phyloP scores from a whole-genome alignment of 176 grass and related monocot species.

The Phyllostachys edulis region DNA sequence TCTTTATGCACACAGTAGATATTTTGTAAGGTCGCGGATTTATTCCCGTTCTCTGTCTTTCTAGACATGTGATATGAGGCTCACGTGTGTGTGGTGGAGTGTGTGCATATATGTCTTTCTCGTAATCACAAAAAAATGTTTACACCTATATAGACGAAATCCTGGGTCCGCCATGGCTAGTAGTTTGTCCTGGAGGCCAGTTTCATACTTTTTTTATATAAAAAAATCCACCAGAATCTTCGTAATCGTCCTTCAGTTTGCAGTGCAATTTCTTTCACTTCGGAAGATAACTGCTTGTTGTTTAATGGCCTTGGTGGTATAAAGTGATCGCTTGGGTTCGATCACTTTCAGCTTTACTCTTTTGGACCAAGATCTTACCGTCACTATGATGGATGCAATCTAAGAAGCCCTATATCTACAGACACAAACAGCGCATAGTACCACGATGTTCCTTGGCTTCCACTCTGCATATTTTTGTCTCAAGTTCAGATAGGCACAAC shows the following conservation, averaged over 20 bases:
- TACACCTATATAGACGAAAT: no score
- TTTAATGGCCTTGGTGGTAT: conserved; percentile 2
- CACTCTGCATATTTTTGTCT: background rate
- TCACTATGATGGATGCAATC: conserved; percentile 13
- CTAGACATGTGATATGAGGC: no score
- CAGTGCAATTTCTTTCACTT: background rate
- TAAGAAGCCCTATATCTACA: conserved; percentile 25
- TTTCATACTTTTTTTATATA: background rate
- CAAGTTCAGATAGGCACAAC: background rate
- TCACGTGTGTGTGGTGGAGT: no score
- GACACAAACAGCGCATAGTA: conserved; percentile 8
- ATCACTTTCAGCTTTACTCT: conserved; percentile 45
- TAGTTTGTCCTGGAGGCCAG: background rate
- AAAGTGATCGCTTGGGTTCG: conserved; percentile 21
- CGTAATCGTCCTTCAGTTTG: background rate
- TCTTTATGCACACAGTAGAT: no score
- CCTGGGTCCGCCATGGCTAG: no score
- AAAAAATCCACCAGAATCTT: background rate
- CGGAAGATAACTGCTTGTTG: background rate
- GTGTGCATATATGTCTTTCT: no score
- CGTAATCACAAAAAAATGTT: no score
- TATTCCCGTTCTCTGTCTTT: no score
- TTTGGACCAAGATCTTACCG: conserved; percentile 37
- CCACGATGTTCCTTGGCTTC: background rate
- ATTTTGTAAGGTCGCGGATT: no score